Base-by-base conservation (phyloP, 2,329 filamentous ascomycete genomes). In the Leptodontidium sp. region DNA sequence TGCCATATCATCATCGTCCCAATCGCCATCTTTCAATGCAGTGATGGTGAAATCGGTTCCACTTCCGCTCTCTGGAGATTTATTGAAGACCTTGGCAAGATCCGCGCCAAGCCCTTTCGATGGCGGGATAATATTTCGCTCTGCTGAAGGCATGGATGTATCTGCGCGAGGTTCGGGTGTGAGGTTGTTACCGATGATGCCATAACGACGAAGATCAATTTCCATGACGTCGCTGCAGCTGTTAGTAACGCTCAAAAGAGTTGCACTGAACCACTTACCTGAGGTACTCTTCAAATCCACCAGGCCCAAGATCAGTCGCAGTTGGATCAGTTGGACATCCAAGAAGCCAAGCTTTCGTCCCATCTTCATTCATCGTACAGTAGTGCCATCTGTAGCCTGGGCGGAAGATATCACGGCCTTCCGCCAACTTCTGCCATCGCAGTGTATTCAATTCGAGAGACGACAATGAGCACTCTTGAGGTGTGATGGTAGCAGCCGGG, bases 301-400 rank as follows among this genome's bases (percentile, higher is more conserved):
- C 91, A 15, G 88, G 86, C 1, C 87, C 90, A 17, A 90, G 84
- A 49, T 91, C 91, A 59, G 90, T 88, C 7, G 86, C 84, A 21
- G 86, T 82, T 50, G 86, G 82, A 72, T 97, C 93, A 3, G 92
- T 91, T 2, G 92, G 92, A 76, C 94, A 98, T 9, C 96, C 96
- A n/a, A 99, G 86, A 29, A 99, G 84, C 94, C 96, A 99, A 8
- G 94, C 96, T 78, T 97, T 97, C 7, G 96, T 98, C 6, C 95
- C 95, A 75, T 97, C 93, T 70, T 96, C 91, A 78, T 98, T 97
- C 81, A 98, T 92, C 2, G 94, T 97, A 79, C 96, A 98, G 78
- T 99, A 99, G 79, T 98, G 95, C 96, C 96, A 99, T 69, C 95
- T 89, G 79, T 96, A 98, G n/a, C 92, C 93, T 0, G 90, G 84